These are phyloP conservation scores for Micromonas commoda DNA, from an alignment of 139 green algal species.

Conservation along the genomic window DNA sequence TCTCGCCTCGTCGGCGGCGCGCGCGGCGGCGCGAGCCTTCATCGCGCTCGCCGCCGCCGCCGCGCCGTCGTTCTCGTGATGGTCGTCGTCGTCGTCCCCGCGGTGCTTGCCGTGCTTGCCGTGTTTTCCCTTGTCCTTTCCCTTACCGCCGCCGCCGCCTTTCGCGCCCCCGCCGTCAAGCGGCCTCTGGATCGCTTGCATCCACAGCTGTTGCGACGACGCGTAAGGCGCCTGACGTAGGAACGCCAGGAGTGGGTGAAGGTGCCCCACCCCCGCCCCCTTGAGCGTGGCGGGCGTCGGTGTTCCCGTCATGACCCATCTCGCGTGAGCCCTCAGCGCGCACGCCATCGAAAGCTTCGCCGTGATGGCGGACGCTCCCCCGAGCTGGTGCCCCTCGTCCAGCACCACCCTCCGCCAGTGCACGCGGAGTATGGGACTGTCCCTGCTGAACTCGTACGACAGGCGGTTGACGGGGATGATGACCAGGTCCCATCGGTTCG, in stretches of 20 bases:
- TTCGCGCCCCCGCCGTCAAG: constrained; percentile 50
- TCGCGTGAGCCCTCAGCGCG: constrained; percentile 62
- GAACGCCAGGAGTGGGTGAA: constrained; percentile 88
- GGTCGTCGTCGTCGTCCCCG: neutral
- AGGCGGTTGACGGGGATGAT: constrained; percentile 5
- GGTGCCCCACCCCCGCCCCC: constrained; percentile 35
- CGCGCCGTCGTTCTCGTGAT: neutral
- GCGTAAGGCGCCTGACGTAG: constrained; percentile 69
- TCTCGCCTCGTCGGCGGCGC: neutral
- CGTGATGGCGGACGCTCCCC: constrained; percentile 60
- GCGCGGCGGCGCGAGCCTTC: neutral
- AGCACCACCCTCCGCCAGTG: constrained; percentile 87
- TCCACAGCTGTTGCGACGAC: constrained; percentile 40
- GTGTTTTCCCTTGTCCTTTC: neutral
- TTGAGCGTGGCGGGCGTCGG: constrained; percentile 49
- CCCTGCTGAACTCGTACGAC: constrained; percentile 1
- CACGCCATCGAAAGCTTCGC: constrained; percentile 73
- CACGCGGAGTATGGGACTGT: constrained; percentile 52
- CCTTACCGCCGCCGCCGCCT: constrained; percentile 27
- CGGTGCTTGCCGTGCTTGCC: neutral
- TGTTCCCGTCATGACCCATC: constrained; percentile 90
- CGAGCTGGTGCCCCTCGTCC: constrained; percentile 91
- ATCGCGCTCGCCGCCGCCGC: too few species aligned
- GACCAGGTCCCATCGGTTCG: neutral
- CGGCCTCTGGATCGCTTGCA: constrained; percentile 56